Conservation (phyloP, 1,284 basidiomycete species). For the Termitomyces sp. region DNA sequence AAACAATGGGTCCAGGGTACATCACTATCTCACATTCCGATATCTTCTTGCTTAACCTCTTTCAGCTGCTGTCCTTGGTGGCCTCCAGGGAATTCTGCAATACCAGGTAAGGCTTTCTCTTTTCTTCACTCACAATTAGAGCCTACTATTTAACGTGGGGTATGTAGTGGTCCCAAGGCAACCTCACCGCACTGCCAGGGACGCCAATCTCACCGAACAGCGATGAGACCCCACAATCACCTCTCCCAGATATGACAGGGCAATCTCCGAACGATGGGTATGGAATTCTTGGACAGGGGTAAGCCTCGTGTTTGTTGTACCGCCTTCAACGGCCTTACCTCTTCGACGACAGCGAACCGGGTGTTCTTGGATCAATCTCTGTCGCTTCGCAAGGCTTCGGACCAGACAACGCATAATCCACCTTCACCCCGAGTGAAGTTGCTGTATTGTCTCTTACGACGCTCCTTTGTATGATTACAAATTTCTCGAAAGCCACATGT, state of each 20-base stretch:
- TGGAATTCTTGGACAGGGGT: constrained; percentile 33
- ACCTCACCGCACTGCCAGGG: constrained; percentile 38
- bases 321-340: not conserved
- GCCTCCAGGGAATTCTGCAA: constrained; percentile 47
- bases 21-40: constrained; percentile 8
- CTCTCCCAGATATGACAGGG: constrained; percentile 32
- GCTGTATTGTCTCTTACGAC: not conserved
- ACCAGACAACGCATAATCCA: constrained; percentile 6
- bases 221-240: constrained; percentile 28
- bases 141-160: not conserved
- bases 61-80: constrained; percentile 36
- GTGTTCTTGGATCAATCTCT: constrained; percentile 19
- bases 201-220: constrained; percentile 33
- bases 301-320: constrained; percentile 14
- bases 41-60: not conserved
- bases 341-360: constrained; percentile 16
- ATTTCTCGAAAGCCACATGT: not conserved
- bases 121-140: not conserved
- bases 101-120: constrained; percentile 41
- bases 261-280: constrained; percentile 66
- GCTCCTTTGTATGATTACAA: not conserved
- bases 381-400: constrained; percentile 20
- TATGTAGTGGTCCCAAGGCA: constrained; percentile 48
- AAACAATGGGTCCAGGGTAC: constrained; percentile 44
- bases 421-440: not conserved